These are phyloP conservation scores for Lyophyllum decastes DNA, from an alignment of 768 basidiomycete species.

Conservation along the genomic window DNA sequence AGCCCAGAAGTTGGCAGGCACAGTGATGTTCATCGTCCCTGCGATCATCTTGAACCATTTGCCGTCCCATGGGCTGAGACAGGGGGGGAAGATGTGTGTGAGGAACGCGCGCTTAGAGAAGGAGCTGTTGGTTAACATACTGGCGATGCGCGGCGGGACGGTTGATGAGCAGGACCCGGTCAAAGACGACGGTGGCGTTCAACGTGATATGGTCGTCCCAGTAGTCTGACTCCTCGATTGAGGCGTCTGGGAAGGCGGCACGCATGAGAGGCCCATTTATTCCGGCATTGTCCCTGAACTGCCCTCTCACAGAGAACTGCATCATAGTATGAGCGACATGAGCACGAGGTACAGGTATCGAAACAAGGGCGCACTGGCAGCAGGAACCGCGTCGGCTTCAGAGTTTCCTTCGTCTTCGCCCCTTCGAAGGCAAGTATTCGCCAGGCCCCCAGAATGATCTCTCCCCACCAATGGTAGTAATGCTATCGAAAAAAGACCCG, in stretches of 20 bases:
- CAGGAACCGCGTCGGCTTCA: constrained; percentile 33
- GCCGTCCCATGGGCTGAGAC: constrained; percentile 24
- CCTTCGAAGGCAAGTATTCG: constrained; percentile 35
- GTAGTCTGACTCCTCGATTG: constrained; percentile 59
- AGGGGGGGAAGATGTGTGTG: not conserved
- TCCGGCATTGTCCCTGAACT: constrained; percentile 62
- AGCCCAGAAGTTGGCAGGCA: constrained; percentile 32
- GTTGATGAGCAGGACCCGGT: constrained; percentile 60
- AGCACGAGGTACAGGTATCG: not conserved
- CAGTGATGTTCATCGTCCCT: constrained; percentile 30
- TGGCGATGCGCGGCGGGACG: constrained; percentile 59
- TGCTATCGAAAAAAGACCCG: constrained; percentile 28
- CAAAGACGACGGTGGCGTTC: constrained; percentile 56
- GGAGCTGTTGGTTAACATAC: constrained; percentile 23
- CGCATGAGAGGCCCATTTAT: constrained; percentile 67
- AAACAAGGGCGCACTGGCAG: constrained; percentile 29
- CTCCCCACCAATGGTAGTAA: constrained; percentile 50
- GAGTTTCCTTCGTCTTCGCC: constrained; percentile 15
- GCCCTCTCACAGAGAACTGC: constrained; percentile 25
- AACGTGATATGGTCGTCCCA: constrained; percentile 59
- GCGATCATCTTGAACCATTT: constrained; percentile 39
- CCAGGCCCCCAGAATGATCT: constrained; percentile 44
- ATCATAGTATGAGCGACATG: not conserved
- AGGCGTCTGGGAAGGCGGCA: constrained; percentile 58
- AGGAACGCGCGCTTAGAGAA: constrained; percentile 4